A percentile compares a stretch with the other conserved stretches of the same genome.
phyloP scores from a whole-genome alignment of 495 filamentous ascomycete species.

The Xylaria intraflava region DNA sequence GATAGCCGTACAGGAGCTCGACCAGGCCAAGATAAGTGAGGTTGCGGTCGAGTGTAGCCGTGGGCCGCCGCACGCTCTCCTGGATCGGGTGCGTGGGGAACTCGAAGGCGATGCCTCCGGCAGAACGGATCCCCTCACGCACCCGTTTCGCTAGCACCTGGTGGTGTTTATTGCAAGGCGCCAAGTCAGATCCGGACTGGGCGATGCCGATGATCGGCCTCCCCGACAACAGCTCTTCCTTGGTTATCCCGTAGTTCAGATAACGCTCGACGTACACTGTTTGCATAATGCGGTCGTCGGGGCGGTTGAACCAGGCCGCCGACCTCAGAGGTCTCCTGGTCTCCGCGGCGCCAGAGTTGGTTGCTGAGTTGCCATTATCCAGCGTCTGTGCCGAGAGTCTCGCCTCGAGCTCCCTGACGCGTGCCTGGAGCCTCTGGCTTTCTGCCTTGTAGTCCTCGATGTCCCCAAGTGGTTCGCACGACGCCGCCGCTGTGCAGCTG shows the following conservation, averaged over 20 bases:
- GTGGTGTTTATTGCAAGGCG: constrained; percentile 50
- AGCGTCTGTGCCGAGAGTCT: constrained; percentile 3
- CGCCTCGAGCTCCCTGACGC: constrained; percentile 6
- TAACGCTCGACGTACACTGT: constrained; percentile 48
- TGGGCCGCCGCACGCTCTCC: constrained; percentile 44
- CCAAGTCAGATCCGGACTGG: constrained; percentile 49
- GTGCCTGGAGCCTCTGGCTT: constrained; percentile 2
- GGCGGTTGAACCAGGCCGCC: constrained; percentile 8
- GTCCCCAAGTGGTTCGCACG: background rate
- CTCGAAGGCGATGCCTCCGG: constrained; percentile 50
- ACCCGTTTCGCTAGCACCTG: constrained; percentile 48
- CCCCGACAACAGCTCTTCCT: constrained; percentile 47
- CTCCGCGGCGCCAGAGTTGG: background rate
- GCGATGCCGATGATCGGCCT: constrained; percentile 55
- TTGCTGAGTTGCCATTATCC: background rate
- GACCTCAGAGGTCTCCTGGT: constrained; percentile 10
- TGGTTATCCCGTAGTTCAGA: constrained; percentile 49
- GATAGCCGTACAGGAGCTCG: constrained; percentile 47
- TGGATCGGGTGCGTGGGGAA: constrained; percentile 54
- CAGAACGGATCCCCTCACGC: constrained; percentile 47
- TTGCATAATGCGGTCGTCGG: constrained; percentile 7
- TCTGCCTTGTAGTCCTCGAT: constrained; percentile 14
- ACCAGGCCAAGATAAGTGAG: constrained; percentile 47
- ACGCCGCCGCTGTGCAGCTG: constrained; percentile 3
- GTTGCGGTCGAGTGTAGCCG: constrained; percentile 49